Evolutionary conservation across 345 rosid genomes (phyloP).

Genomic region (Combretum micranthum): DNA sequence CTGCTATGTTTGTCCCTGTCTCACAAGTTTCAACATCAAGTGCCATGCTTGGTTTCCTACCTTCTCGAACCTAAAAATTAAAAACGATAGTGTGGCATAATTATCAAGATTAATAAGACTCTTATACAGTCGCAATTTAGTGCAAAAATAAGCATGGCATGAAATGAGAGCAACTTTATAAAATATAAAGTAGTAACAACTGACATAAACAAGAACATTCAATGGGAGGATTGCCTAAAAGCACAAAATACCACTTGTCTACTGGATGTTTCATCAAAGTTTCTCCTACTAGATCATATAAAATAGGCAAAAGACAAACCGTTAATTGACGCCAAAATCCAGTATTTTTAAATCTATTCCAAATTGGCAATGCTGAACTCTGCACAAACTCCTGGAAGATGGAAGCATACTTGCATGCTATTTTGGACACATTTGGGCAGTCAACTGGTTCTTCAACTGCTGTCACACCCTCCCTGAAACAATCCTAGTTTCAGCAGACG

Average conservation of each 20-base stretch:
- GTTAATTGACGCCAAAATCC: conserved; percentile 98
- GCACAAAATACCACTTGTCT: no score
- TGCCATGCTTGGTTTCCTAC: conserved; percentile 46
- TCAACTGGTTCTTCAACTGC: conserved; percentile 85
- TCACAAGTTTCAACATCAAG: conserved; percentile 34
- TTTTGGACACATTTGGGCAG: conserved; percentile 83
- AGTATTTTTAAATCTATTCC: conserved; percentile 80
- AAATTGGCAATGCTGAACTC: conserved; percentile 63
- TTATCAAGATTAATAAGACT: no score
- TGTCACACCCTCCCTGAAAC: conserved; percentile 83
- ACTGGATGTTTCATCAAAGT: no score
- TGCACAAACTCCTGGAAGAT: conserved; percentile 75
- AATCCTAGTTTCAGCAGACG: conserved; percentile 11
- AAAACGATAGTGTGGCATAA: no score
- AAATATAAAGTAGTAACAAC: no score
- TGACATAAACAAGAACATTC: no score
- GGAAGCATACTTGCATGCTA: conserved; percentile 67
- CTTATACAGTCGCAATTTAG: no score
- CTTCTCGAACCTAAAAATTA: conserved; percentile 76
- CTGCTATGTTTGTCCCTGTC: conserved; percentile 41
- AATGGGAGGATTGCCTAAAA: no score
- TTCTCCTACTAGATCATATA: no score
- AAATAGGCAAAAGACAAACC: conserved; percentile 24
- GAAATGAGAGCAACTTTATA: no score
- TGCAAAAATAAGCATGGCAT: no score